phyloP scores from a whole-genome alignment of 148 eudicot genomes.

The Rhododendron molle region DNA sequence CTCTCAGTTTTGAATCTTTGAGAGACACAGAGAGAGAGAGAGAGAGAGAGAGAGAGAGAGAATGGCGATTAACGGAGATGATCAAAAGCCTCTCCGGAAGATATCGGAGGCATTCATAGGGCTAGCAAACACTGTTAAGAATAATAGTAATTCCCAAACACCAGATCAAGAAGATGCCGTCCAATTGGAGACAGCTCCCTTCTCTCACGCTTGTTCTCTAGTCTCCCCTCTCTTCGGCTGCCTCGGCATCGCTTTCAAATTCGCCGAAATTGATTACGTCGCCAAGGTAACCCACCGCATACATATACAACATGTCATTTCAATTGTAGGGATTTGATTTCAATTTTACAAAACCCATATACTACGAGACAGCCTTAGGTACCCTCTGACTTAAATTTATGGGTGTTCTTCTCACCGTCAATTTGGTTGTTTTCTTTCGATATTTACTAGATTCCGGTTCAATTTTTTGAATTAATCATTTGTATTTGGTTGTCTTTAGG shows the following conservation, averaged over 20 bases:
- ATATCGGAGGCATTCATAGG: constrained; percentile 66
- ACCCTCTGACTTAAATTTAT: background rate
- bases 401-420: background rate
- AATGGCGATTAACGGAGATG: constrained; percentile 34
- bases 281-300: constrained; percentile 45
- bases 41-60: constrained; percentile 11
- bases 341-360: background rate
- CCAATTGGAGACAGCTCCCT: constrained; percentile 49
- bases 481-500: too few relatives aligned
- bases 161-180: constrained; percentile 7
- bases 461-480: background rate
- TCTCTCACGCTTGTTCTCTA: constrained; percentile 77
- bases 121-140: constrained; percentile 35
- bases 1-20: background rate
- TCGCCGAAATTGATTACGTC: constrained; percentile 90
- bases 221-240: constrained; percentile 90
- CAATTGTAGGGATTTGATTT: background rate
- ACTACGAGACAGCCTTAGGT: background rate
- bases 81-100: constrained; percentile 52
- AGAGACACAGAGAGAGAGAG: background rate
- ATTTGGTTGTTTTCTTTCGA: background rate
- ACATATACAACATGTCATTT: background rate
- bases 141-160: constrained; percentile 14
- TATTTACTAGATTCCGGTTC: background rate
- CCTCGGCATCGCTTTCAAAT: constrained; percentile 92